These are phyloP conservation scores for Mucor plumbeus DNA, from an alignment of 371 early-diverging fungal genomes.

Conservation along the genomic window DNA sequence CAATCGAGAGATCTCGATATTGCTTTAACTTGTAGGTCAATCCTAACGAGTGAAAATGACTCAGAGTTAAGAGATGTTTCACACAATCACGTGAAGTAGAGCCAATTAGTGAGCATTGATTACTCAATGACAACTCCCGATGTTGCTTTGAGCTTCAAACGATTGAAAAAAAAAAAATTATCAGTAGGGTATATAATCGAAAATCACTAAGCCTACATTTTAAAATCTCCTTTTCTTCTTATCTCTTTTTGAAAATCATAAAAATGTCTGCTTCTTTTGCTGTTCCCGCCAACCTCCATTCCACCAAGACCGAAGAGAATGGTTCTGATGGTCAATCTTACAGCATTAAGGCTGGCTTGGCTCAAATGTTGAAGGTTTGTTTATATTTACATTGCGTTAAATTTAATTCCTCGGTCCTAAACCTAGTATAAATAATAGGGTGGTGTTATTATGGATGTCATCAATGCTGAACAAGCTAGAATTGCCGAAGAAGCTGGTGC, in stretches of 20 bases:
- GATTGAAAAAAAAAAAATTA: neutral
- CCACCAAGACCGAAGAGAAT: slow-evolving; percentile 45
- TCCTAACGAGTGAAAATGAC: slow-evolving; percentile 10
- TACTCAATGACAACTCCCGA: slow-evolving; percentile 18
- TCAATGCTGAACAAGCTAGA: slow-evolving; percentile 95
- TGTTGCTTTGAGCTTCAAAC: neutral
- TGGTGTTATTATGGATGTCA: slow-evolving; percentile 99
- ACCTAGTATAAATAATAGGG: slow-evolving; percentile 58
- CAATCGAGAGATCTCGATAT: slow-evolving; percentile 5
- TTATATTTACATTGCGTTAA: neutral
- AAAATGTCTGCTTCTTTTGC: slow-evolving; percentile 52
- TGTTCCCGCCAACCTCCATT: slow-evolving; percentile 74
- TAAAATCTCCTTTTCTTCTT: slow-evolving; percentile 27
- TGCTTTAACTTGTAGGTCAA: neutral
- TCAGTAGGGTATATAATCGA: slow-evolving; percentile 14
- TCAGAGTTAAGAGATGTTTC: slow-evolving; percentile 30
- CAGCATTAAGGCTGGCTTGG: slow-evolving; percentile 92
- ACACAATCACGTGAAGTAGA: slow-evolving; percentile 33
- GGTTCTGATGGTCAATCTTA: slow-evolving; percentile 56
- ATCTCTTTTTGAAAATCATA: slow-evolving; percentile 14
- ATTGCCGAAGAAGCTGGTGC: slow-evolving; percentile 99
- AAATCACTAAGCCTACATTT: slow-evolving; percentile 34
- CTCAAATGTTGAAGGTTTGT: slow-evolving; percentile 95
- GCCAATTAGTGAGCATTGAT: slow-evolving; percentile 17
- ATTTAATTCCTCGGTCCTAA: neutral